Evolutionary conservation across 495 filamentous ascomycete genomes (phyloP).

Genomic region (Penicillium canariense): DNA sequence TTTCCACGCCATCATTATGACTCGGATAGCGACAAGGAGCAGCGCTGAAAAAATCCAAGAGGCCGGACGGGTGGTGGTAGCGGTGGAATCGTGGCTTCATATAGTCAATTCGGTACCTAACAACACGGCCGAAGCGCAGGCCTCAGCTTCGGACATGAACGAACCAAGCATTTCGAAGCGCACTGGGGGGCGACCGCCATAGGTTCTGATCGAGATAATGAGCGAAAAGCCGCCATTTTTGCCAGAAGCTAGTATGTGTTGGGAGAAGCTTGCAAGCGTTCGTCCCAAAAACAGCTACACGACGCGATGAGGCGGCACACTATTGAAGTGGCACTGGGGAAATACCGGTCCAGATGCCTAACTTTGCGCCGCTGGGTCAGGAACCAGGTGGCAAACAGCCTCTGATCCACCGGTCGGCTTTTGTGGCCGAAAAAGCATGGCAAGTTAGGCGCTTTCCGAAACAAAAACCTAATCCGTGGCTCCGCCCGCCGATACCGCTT

Average conservation of each 20-base stretch:
- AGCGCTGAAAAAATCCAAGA: neutral
- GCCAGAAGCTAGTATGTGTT: neutral
- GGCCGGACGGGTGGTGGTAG: neutral
- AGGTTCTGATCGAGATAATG: neutral
- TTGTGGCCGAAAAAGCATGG: too few relatives aligned
- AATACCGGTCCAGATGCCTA: neutral
- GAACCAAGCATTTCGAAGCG: neutral
- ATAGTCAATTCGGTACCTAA: neutral
- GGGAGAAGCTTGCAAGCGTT: neutral
- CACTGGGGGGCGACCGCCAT: neutral
- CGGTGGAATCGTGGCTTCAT: neutral
- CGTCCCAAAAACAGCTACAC: neutral
- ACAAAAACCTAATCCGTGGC: too few relatives aligned
- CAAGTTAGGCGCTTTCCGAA: too few relatives aligned
- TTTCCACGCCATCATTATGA: neutral
- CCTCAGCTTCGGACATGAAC: neutral
- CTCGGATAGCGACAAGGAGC: neutral
- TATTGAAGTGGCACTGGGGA: neutral
- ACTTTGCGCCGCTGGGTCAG: neutral
- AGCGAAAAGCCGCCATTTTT: neutral
- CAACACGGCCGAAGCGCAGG: neutral
- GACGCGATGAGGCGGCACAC: neutral
- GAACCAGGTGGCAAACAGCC: neutral
- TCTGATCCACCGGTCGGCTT: too few relatives aligned
- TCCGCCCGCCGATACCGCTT: too few relatives aligned